phyloP scores from a whole-genome alignment of 768 basidiomycete genomes.

The Naematelia aurantialba region DNA sequence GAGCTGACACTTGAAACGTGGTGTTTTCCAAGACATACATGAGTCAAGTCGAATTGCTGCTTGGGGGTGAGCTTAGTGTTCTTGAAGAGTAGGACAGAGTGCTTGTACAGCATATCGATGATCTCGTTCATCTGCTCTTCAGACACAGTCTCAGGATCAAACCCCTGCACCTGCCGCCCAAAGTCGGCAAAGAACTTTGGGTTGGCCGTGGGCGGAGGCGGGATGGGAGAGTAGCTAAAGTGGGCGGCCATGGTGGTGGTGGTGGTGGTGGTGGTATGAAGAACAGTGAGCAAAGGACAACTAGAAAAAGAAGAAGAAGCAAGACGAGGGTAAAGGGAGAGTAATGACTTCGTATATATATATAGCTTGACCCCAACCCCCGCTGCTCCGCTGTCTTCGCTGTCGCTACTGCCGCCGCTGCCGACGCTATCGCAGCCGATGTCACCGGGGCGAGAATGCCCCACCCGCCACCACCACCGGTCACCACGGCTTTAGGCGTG shows the following conservation, averaged over 20 bases:
- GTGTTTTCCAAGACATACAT: conserved; percentile 60
- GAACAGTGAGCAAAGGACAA: neutral
- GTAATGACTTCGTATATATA: neutral
- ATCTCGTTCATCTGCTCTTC: conserved; percentile 66
- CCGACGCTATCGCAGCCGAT: neutral
- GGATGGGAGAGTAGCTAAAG: conserved; percentile 55
- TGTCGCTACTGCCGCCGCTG: neutral
- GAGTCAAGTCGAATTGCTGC: conserved; percentile 78
- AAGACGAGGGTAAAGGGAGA: neutral
- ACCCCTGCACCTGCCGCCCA: conserved; percentile 71
- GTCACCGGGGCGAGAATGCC: neutral
- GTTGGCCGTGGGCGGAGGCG: conserved; percentile 70
- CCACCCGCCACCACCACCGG: neutral
- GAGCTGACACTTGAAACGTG: neutral
- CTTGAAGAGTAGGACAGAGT: conserved; percentile 71
- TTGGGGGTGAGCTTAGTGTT: conserved; percentile 67
- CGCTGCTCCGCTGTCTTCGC: neutral
- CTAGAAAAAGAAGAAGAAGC: neutral
- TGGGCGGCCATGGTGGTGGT: conserved; percentile 9
- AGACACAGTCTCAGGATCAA: conserved; percentile 61
- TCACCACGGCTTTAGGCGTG: neutral
- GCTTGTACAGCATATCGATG: conserved; percentile 69
- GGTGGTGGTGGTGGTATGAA: neutral
- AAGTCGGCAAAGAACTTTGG: conserved; percentile 64
- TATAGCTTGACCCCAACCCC: neutral